These are phyloP conservation scores for Kuraishia capsulata DNA, from an alignment of 805 yeast species.

Conservation along the genomic window DNA sequence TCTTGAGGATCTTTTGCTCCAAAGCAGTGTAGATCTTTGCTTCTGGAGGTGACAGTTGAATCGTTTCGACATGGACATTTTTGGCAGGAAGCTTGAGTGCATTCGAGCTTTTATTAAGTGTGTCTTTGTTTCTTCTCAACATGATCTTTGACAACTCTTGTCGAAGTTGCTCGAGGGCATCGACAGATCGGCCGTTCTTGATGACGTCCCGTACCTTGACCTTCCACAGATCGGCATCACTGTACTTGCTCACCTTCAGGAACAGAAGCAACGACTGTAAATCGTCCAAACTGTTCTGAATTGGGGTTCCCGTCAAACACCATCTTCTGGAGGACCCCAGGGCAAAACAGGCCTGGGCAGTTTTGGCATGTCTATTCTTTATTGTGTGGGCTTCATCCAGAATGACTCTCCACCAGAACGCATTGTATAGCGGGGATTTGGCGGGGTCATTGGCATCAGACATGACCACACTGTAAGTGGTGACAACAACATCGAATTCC, in stretches of 20 bases:
- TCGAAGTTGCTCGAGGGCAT: slow-evolving; percentile 19
- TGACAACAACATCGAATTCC: slow-evolving; percentile 23
- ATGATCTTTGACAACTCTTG: slow-evolving; percentile 23
- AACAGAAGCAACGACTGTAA: slow-evolving; percentile 69
- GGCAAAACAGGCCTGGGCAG: slow-evolving; percentile 69
- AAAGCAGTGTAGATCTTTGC: slow-evolving; percentile 15
- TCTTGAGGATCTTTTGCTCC: slow-evolving; percentile 8
- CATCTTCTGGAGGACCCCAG: slow-evolving; percentile 62
- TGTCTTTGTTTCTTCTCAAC: slow-evolving; percentile 36
- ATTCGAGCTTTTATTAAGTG: slow-evolving; percentile 14
- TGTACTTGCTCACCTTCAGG: slow-evolving; percentile 7
- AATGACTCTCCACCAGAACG: slow-evolving; percentile 40
- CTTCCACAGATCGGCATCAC: slow-evolving; percentile 10
- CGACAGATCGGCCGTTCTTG: slow-evolving; percentile 29
- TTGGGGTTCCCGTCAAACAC: slow-evolving; percentile 91
- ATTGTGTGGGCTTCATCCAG: slow-evolving; percentile 90
- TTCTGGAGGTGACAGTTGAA: slow-evolving; percentile 19
- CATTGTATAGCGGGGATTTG: slow-evolving; percentile 17
- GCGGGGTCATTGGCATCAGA: slow-evolving; percentile 2
- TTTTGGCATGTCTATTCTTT: slow-evolving; percentile 67
- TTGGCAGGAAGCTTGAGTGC: slow-evolving; percentile 14
- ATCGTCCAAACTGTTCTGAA: slow-evolving; percentile 82
- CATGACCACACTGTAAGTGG: slow-evolving; percentile 21
- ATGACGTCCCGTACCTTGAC: slow-evolving; percentile 27
- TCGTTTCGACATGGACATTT: slow-evolving; percentile 7